Conservation (phyloP, 2,329 filamentous ascomycete genomes). For the Hypoxylon sp. region DNA sequence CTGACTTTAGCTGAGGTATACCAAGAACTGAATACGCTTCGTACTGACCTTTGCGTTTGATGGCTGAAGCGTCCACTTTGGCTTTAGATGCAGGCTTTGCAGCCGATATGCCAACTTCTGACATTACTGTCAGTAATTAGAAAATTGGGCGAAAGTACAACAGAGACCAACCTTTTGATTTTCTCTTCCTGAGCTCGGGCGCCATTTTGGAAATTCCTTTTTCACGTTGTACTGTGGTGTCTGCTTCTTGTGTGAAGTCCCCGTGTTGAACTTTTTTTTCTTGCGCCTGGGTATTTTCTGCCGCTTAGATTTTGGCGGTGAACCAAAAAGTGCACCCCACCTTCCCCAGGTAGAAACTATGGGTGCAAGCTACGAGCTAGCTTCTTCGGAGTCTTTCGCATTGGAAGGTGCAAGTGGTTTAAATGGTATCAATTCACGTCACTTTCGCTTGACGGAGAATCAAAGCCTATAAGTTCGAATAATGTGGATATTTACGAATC, state of each 20-base stretch:
- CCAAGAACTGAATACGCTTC: not conserved
- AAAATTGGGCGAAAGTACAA: not conserved
- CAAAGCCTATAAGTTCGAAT: not conserved
- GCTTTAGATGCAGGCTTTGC: constrained; percentile 55
- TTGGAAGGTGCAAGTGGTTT: too few species aligned
- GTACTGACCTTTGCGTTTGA: constrained; percentile 56
- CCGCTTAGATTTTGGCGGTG: constrained; percentile 51
- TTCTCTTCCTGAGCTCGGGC: constrained; percentile 58
- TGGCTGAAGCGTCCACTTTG: constrained; percentile 45
- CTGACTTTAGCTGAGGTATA: constrained; percentile 43
- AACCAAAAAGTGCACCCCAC: constrained; percentile 43
- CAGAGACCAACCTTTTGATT: constrained; percentile 47
- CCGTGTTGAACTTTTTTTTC: constrained; percentile 22
- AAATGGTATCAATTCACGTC: too few species aligned
- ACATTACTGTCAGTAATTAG: constrained; percentile 19
- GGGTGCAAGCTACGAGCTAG: constrained; percentile 10
- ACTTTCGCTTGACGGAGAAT: not conserved
- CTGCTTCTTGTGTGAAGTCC: constrained; percentile 12
- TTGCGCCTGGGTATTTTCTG: constrained; percentile 46
- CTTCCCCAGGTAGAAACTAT: constrained; percentile 21
- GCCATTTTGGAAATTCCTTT: constrained; percentile 55
- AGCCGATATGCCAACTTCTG: constrained; percentile 50
- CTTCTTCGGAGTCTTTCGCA: not conserved
- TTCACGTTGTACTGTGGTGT: constrained; percentile 14
- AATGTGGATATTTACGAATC: not conserved